These are phyloP conservation scores for Trematosphaeria pertusa DNA, from an alignment of 2,329 filamentous ascomycete genomes.

Conservation along the genomic window DNA sequence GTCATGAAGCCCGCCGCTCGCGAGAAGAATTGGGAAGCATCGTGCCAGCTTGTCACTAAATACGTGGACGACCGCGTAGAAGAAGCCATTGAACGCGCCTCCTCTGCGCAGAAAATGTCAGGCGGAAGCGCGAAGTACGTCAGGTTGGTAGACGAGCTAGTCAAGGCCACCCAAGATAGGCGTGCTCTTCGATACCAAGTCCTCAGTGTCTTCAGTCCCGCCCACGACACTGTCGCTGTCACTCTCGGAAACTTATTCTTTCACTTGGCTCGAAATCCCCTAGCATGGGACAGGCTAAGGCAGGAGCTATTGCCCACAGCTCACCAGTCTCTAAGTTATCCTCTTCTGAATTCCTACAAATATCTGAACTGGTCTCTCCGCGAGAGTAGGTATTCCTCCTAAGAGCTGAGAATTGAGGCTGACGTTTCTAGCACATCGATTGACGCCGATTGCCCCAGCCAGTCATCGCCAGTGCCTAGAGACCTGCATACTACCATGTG, in stretches of 20 bases:
- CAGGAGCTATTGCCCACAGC: constrained; percentile 18
- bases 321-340: constrained; percentile 22
- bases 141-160: constrained; percentile 26
- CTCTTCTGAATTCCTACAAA: constrained; percentile 21
- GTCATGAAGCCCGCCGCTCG: constrained; percentile 5
- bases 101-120: constrained; percentile 1
- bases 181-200: constrained; percentile 22
- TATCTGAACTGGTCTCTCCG: constrained; percentile 21
- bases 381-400: constrained; percentile 11
- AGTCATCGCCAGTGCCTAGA: constrained; percentile 15
- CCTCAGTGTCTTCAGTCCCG: constrained; percentile 28
- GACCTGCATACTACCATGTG: constrained; percentile 13
- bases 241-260: constrained; percentile 28
- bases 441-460: constrained; percentile 14
- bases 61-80: constrained; percentile 13
- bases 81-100: too few species aligned
- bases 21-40: constrained; percentile 12
- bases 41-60: constrained; percentile 8
- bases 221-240: constrained; percentile 25
- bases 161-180: constrained; percentile 20
- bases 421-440: constrained; percentile 12
- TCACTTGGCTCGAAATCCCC: constrained; percentile 27
- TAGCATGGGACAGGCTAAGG: constrained; percentile 23
- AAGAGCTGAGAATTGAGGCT: not conserved
- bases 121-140: constrained; percentile 8